These are phyloP conservation scores for Geranium rotundifolium DNA, from an alignment of 345 rosid genomes.

Conservation along the genomic window DNA sequence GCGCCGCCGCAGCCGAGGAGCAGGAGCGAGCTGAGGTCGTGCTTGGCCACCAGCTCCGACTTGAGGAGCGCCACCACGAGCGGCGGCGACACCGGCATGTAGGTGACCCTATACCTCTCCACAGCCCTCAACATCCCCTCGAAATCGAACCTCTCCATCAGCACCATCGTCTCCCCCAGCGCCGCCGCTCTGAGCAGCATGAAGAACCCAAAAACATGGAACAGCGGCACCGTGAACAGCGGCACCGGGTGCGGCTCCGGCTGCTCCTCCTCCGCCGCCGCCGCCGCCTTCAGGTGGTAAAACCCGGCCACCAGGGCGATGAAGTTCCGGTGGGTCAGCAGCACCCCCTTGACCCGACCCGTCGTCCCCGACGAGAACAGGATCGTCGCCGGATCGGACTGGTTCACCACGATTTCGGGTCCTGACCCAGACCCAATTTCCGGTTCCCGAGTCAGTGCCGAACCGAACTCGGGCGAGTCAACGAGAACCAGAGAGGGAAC, in stretches of 20 bases:
- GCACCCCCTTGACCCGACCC: slow-evolving; percentile 61
- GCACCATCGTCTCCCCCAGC: slow-evolving; percentile 30
- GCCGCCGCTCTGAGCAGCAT: slow-evolving; percentile 23
- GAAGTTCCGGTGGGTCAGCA: slow-evolving; percentile 56
- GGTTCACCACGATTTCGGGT: slow-evolving; percentile 23
- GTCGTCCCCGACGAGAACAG: slow-evolving; percentile 82
- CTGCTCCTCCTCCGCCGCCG: slow-evolving; percentile 2
- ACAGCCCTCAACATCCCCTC: slow-evolving; percentile 26
- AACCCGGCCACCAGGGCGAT: slow-evolving; percentile 48
- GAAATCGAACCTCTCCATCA: slow-evolving; percentile 37
- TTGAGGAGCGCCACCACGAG: slow-evolving; percentile 53
- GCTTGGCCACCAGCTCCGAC: slow-evolving; percentile 52
- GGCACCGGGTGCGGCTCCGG: slow-evolving; percentile 30
- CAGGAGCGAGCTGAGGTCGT: slow-evolving; percentile 53
- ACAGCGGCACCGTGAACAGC: slow-evolving; percentile 36
- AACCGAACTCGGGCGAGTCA: slow-evolving; percentile 68
- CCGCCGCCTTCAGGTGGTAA: slow-evolving; percentile 8
- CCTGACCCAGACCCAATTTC: neutral
- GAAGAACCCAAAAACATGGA: slow-evolving; percentile 38
- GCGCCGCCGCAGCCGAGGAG: slow-evolving; percentile 67
- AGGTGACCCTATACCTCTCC: slow-evolving; percentile 43
- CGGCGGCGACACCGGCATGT: slow-evolving; percentile 82
- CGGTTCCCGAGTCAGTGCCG: slow-evolving; percentile 20
- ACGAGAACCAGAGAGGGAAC: slow-evolving; percentile 35
- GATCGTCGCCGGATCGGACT: slow-evolving; percentile 56